Percentiles rank a stretch among this genome's conserved stretches.
phyloP scores from a whole-genome alignment of 352 stramenopile genomes.

The Thalassiosira livingstoniorum region DNA sequence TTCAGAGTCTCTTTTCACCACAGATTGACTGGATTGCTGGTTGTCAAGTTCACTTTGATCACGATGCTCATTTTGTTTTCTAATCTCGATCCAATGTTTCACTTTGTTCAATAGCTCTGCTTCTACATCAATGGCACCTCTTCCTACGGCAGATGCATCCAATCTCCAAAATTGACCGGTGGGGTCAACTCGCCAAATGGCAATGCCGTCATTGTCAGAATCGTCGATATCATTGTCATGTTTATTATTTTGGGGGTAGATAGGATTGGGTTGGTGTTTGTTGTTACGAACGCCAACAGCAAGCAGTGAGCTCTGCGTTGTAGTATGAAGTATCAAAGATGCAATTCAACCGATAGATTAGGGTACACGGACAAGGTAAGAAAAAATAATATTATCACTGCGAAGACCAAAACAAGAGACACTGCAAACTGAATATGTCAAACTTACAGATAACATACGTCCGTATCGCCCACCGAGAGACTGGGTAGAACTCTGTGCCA shows the following conservation, averaged over 20 bases:
- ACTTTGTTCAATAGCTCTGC: constrained; percentile 41
- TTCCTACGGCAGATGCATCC: constrained; percentile 63
- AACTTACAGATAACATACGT: constrained; percentile 55
- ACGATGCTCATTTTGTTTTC: constrained; percentile 2
- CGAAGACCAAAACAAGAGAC: constrained; percentile 1
- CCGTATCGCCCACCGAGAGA: constrained; percentile 44
- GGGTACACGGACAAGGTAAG: no score
- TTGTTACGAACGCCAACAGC: constrained; percentile 22
- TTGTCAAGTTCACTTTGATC: background rate
- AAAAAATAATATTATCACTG: no score
- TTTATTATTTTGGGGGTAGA: background rate
- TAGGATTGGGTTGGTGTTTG: background rate
- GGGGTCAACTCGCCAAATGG: constrained; percentile 78
- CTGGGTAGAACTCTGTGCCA: constrained; percentile 59
- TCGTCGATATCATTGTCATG: background rate
- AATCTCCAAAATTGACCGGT: constrained; percentile 83
- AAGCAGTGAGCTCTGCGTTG: constrained; percentile 53
- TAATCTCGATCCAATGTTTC: constrained; percentile 24
- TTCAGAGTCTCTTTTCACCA: background rate
- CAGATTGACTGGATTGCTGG: background rate
- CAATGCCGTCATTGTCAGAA: constrained; percentile 12
- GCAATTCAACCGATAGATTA: no score
- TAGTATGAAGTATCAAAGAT: no score
- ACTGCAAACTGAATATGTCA: background rate
- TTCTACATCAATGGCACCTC: constrained; percentile 50